These are phyloP conservation scores for Globisporangium emineosum DNA, from an alignment of 352 stramenopile species.

Conservation along the genomic window DNA sequence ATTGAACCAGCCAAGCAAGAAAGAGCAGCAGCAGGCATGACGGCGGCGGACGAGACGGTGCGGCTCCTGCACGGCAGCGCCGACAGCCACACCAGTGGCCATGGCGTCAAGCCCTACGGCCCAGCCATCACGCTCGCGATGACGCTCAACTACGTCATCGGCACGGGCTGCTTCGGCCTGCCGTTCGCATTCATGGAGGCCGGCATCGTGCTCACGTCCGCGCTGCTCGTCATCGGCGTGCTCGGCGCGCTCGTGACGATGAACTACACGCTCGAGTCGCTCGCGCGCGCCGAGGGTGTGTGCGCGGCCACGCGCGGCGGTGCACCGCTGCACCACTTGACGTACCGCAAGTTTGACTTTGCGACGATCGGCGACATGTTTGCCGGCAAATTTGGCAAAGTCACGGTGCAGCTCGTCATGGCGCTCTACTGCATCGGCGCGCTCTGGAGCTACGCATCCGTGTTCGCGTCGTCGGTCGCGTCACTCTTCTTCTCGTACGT, in stretches of 20 bases:
- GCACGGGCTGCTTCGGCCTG: slow-evolving; percentile 83
- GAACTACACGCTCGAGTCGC: slow-evolving; percentile 87
- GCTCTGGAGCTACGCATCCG: slow-evolving; percentile 81
- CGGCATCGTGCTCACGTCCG: slow-evolving; percentile 57
- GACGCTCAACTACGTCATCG: slow-evolving; percentile 86
- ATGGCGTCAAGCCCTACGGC: slow-evolving; percentile 67
- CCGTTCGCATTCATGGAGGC: slow-evolving; percentile 75
- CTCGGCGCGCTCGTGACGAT: slow-evolving; percentile 71
- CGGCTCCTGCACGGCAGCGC: slow-evolving; percentile 24
- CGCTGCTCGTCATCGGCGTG: slow-evolving; percentile 62
- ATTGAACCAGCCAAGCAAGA: neutral
- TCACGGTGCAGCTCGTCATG: slow-evolving; percentile 68
- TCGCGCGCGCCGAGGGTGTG: slow-evolving; percentile 75
- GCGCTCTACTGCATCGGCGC: slow-evolving; percentile 73
- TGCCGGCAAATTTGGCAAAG: slow-evolving; percentile 63
- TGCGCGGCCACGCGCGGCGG: slow-evolving; percentile 46
- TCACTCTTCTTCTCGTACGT: slow-evolving; percentile 80
- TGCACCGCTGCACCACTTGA: slow-evolving; percentile 61
- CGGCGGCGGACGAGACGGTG: slow-evolving; percentile 23
- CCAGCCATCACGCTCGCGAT: slow-evolving; percentile 70
- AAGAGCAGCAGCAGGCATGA: slow-evolving; percentile 2
- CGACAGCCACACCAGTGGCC: slow-evolving; percentile 12
- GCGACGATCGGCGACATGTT: slow-evolving; percentile 81
- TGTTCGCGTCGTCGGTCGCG: slow-evolving; percentile 83
- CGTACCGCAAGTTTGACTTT: slow-evolving; percentile 88